Base-by-base conservation (phyloP, 352 stramenopile genomes). In the Globisporangium camurandrum region DNA sequence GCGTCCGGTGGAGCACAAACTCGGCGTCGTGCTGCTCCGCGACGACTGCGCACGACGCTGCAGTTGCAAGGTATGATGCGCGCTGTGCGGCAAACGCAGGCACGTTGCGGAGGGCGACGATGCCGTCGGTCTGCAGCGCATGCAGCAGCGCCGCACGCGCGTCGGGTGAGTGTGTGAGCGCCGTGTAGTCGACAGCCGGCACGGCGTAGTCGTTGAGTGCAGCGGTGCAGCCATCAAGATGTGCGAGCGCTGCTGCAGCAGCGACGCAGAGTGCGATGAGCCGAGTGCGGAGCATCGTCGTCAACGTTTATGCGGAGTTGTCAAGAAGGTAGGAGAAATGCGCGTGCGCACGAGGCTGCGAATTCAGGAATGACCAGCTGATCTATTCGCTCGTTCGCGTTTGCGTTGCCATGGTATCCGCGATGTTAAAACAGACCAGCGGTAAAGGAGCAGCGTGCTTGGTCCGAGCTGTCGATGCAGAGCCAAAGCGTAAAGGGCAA, bases 81-180 rank as follows among this genome's bases (percentile, higher is more conserved):
- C 81, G 74, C 34, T 81, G 59, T 43, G 46, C 30, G 4, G 64
- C 61, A 57, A 81, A 93, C 17, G 64, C 39, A 0, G 76, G 78
- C 27, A 93, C 71, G 63, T 88, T 88, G 57, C 77, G 75, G 56
- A 93, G 57, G 11, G 78, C 61, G 16, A 93, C 59, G 61, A 93
- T 88, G 43, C 81, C 81, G 59, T 88, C 72, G 17, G 63, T 45
- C 50, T 88, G 75, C 50, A 90, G 51, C 44, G 72, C 64, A 1
- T 60, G 55, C 19, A 89, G 60, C 43, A 89, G 48, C 20, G 69
- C 49, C 36, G 75, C 49, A 36, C 1, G 66, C 14, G 42, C 49
- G 44, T 23, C 52, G 45, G 37, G 27, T 5, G 47, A 53, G 12
- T 8, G 34, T 14, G 57, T 67, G 34, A 88, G 63, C 51, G 68